Base-by-base conservation (phyloP, 2,329 filamentous ascomycete genomes). In the Aciculosporium take region DNA sequence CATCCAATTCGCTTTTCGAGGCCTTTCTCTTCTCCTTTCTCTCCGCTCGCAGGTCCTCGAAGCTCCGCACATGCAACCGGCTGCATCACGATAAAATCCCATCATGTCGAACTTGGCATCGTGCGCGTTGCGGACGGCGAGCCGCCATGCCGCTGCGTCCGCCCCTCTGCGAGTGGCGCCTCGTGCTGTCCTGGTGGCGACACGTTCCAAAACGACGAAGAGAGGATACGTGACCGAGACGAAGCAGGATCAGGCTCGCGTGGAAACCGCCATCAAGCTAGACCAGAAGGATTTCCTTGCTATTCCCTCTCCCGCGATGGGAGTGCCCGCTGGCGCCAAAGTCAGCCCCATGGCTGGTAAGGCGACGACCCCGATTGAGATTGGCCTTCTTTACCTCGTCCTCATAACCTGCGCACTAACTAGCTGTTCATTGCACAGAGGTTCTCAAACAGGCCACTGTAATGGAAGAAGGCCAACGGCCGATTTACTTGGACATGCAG, bases 401-500 rank as follows among this genome's bases (percentile, higher is more conserved):
- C n/a, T n/a, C n/a, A n/a, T n/a, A n/a, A n/a, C n/a, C n/a, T n/a
- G n/a, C n/a, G 12, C 13, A 23, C 33, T 37, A n/a, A 43, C 9
- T 21, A 33, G 4, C 5, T 28, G 3, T 10, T 42, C 18, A 17
- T 18, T 18, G 20, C 40, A 34, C 45, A 73, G 83, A 84, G 49
- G 81, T 95, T 35, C 69, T 98, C 47, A 93, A 91, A 67, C 82
- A 94, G 60, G 89, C 88, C 7, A 87, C 86, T 10, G 71, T 94
- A 48, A 84, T 96, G 81, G 88, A 94, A 51, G 80, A 94, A 62
- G 91, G 91, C 44, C 81, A 84, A 47, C 74, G 91, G 45, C 91
- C 91, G 30, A 96, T 98, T 57, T 98, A 98, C 56, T 80, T 98
- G 41, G 91, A 98, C 58, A 94, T 94, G 81, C 91, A 98, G 65